phyloP scores from a whole-genome alignment of 2,329 filamentous ascomycete genomes.

The Aspergillus sp. region DNA sequence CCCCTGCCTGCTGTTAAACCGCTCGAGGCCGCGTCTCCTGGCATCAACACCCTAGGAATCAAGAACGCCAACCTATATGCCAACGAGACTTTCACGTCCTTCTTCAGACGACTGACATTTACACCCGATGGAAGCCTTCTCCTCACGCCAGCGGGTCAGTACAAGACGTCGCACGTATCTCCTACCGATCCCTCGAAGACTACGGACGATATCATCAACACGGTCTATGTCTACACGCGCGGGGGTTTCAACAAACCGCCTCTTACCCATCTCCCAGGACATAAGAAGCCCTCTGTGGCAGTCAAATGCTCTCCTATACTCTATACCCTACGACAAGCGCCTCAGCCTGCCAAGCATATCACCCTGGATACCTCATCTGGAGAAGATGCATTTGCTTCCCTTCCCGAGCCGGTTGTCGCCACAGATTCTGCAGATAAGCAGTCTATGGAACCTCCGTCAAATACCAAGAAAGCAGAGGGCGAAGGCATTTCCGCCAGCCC shows the following conservation, averaged over 20 bases:
- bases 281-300: slow-evolving; percentile 96
- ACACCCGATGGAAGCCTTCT: slow-evolving; percentile 91
- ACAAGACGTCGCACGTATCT: slow-evolving; percentile 68
- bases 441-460: slow-evolving; percentile 71
- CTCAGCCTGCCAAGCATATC: slow-evolving; percentile 72
- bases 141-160: slow-evolving; percentile 91
- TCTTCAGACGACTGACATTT: slow-evolving; percentile 89
- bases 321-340: slow-evolving; percentile 68
- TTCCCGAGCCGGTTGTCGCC: slow-evolving; percentile 74
- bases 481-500: slow-evolving; percentile 50
- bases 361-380: slow-evolving; percentile 88
- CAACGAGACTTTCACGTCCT: slow-evolving; percentile 94
- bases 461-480: slow-evolving; percentile 41
- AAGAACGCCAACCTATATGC: slow-evolving; percentile 88
- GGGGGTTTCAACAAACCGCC: slow-evolving; percentile 96
- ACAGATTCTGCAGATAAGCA: slow-evolving; percentile 37
- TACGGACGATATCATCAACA: slow-evolving; percentile 84
- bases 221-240: slow-evolving; percentile 95
- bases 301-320: slow-evolving; percentile 88
- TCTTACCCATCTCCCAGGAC: slow-evolving; percentile 86
- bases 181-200: slow-evolving; percentile 63
- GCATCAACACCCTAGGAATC: slow-evolving; percentile 57
- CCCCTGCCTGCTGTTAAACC: slow-evolving; percentile 94
- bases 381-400: slow-evolving; percentile 72
- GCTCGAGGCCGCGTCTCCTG: slow-evolving; percentile 77